Conservation (phyloP, 495 filamentous ascomycete genomes). For the Penicillium taxi region DNA sequence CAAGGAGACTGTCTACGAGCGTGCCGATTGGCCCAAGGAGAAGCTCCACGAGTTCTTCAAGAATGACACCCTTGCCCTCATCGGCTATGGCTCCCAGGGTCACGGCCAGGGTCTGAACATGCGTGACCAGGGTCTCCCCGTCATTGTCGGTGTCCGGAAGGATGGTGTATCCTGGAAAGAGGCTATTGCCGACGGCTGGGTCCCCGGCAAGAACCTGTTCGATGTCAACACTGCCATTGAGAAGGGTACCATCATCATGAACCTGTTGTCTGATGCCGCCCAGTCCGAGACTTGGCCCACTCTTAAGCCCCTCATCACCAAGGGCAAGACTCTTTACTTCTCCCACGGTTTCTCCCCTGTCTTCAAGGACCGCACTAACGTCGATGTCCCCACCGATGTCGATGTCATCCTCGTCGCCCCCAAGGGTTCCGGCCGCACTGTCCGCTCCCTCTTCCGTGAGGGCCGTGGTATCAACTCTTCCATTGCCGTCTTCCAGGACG, state of each 20-base stretch:
- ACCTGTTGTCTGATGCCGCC: constrained; percentile 93
- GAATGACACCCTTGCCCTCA: constrained; percentile 97
- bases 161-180: constrained; percentile 97
- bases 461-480: constrained; percentile 99
- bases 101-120: constrained; percentile 99
- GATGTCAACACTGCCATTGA: constrained; percentile 92
- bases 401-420: constrained; percentile 99
- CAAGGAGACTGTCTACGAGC: constrained; percentile 93
- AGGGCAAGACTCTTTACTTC: constrained; percentile 99
- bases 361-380: constrained; percentile 99
- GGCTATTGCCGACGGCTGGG: constrained; percentile 93
- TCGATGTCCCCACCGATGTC: constrained; percentile 88
- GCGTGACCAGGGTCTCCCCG: constrained; percentile 97
- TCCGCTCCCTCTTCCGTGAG: constrained; percentile 94
- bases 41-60: constrained; percentile 99
- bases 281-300: constrained; percentile 97
- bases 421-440: constrained; percentile 97
- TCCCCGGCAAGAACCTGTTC: constrained; percentile 96
- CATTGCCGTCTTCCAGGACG: constrained; percentile 96
- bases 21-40: constrained; percentile 95
- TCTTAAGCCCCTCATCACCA: constrained; percentile 95
- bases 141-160: constrained; percentile 97
- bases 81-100: constrained; percentile 97
- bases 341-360: constrained; percentile 99
- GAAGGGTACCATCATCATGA: constrained; percentile 95